Conservation (phyloP, 371 early-diverging fungal genomes). For the Blakeslea trispora region DNA sequence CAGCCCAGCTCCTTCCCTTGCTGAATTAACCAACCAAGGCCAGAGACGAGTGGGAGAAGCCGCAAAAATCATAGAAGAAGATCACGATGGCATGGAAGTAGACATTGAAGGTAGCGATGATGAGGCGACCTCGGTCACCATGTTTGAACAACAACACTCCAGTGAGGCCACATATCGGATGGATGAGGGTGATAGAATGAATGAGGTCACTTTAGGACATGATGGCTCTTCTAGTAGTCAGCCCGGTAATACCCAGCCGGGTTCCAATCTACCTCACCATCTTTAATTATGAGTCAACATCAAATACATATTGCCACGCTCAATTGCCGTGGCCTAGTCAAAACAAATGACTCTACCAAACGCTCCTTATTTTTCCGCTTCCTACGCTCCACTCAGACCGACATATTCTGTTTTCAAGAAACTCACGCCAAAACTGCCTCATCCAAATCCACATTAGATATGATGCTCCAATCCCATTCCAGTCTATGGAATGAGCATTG, state of each 20-base stretch:
- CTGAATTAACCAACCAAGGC: too few relatives aligned
- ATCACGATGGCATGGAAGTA: not conserved
- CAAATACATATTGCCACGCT: not conserved
- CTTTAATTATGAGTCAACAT: not conserved
- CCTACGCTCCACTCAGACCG: not conserved
- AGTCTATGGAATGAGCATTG: slow-evolving; percentile 7
- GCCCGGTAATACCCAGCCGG: not conserved
- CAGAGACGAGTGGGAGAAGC: too few relatives aligned
- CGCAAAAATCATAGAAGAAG: too few relatives aligned
- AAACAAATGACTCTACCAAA: slow-evolving; percentile 3
- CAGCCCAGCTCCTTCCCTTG: too few relatives aligned
- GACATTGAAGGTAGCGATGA: not conserved
- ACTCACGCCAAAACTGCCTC: slow-evolving; percentile 2
- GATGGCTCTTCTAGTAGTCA: not conserved
- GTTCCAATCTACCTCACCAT: not conserved
- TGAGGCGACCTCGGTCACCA: not conserved
- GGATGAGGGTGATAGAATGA: too few relatives aligned
- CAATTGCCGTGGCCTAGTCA: slow-evolving; percentile 7
- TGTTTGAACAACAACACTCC: not conserved
- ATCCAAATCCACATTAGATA: not conserved
- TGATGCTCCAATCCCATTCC: not conserved
- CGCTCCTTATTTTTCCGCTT: not conserved
- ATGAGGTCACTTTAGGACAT: not conserved
- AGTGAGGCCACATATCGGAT: too few relatives aligned
- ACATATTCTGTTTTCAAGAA: slow-evolving; percentile 10